phyloP scores from a whole-genome alignment of 1,139 yeast species.

The Suhomyces panamericanus region DNA sequence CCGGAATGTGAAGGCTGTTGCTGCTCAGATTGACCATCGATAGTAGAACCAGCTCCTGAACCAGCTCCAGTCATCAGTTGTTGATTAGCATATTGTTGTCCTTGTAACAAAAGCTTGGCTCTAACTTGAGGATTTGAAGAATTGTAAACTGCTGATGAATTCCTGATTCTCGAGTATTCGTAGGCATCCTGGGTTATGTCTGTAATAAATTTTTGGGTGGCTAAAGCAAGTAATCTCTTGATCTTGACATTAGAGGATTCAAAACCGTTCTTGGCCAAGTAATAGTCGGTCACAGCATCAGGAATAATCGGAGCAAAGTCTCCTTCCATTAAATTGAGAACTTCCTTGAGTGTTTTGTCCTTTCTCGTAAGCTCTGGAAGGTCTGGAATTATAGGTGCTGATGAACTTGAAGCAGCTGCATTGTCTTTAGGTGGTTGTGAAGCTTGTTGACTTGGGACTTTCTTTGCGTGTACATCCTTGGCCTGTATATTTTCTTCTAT shows the following conservation, averaged over 20 bases:
- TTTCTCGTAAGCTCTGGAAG: slow-evolving; percentile 75
- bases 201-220: slow-evolving; percentile 92
- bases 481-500: slow-evolving; percentile 12
- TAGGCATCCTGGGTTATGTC: slow-evolving; percentile 97
- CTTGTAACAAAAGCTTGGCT: slow-evolving; percentile 74
- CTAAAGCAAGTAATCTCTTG: slow-evolving; percentile 83
- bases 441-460: neutral
- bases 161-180: slow-evolving; percentile 89
- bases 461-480: neutral
- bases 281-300: slow-evolving; percentile 96
- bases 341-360: slow-evolving; percentile 85
- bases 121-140: slow-evolving; percentile 85
- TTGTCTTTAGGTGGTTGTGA: neutral
- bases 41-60: slow-evolving; percentile 40
- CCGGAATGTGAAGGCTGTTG: slow-evolving; percentile 36
- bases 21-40: slow-evolving; percentile 37
- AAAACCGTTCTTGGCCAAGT: slow-evolving; percentile 85
- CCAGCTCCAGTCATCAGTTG: slow-evolving; percentile 42
- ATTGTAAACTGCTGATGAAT: slow-evolving; percentile 77
- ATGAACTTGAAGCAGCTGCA: slow-evolving; percentile 9
- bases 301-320: slow-evolving; percentile 96
- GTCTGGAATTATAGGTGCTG: slow-evolving; percentile 36
- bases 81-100: slow-evolving; percentile 58
- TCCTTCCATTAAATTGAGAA: slow-evolving; percentile 79
- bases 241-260: slow-evolving; percentile 77